Evolutionary conservation across 306 rosid species (phyloP).

Genomic region (Bauhinia variegata): DNA sequence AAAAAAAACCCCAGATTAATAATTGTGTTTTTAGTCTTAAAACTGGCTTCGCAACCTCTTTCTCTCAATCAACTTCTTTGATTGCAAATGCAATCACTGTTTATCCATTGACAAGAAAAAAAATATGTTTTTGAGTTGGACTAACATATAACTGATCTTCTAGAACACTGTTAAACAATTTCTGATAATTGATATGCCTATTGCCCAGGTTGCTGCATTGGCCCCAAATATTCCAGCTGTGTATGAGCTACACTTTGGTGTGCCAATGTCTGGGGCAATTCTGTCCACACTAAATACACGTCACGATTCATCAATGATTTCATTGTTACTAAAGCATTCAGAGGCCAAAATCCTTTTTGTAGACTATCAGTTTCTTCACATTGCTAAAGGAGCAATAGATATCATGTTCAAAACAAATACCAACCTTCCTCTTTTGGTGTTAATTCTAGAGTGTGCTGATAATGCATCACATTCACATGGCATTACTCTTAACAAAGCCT

Average conservation of each 20-base stretch:
- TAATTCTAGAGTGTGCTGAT: slow-evolving; percentile 53
- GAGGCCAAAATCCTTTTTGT: slow-evolving; percentile 72
- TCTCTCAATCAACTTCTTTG: too few species aligned
- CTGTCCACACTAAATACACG: slow-evolving; percentile 75
- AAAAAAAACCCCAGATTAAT: too few species aligned
- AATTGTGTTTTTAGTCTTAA: neutral
- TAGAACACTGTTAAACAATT: neutral
- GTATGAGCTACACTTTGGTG: slow-evolving; percentile 63
- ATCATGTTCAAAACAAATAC: slow-evolving; percentile 46
- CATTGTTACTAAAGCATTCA: slow-evolving; percentile 61
- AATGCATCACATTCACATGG: slow-evolving; percentile 11
- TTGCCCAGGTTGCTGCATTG: slow-evolving; percentile 73
- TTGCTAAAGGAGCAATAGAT: slow-evolving; percentile 63
- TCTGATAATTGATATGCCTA: slow-evolving; percentile 6
- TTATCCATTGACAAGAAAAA: too few species aligned
- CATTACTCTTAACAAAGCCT: neutral
- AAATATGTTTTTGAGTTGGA: neutral
- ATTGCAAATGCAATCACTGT: too few species aligned
- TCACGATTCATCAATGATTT: slow-evolving; percentile 65
- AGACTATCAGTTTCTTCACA: slow-evolving; percentile 58
- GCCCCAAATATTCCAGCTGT: slow-evolving; percentile 57
- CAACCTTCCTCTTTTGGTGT: slow-evolving; percentile 53
- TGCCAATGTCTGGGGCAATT: slow-evolving; percentile 84
- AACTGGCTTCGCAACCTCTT: too few species aligned
- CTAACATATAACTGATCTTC: neutral